phyloP scores from a whole-genome alignment of 2,329 filamentous ascomycete species.

The Apiospora kogelbergensis region DNA sequence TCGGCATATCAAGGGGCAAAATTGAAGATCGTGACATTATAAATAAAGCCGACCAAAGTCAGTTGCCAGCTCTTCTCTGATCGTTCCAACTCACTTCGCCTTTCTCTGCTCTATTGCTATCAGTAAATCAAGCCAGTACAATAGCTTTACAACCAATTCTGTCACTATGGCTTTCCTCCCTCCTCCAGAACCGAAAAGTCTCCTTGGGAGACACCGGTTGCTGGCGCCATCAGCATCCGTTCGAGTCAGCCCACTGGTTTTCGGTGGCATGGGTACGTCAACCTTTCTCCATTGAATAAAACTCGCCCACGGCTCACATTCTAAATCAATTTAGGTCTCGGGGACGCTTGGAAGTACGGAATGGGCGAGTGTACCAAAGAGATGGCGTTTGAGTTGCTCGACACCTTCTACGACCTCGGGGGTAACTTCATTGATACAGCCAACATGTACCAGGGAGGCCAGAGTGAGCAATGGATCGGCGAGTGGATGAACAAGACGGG shows the following conservation, averaged over 20 bases:
- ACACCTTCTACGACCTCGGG: slow-evolving; percentile 54
- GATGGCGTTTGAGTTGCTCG: slow-evolving; percentile 55
- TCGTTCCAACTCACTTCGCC: background rate
- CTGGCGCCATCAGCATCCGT: slow-evolving; percentile 50
- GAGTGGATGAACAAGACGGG: slow-evolving; percentile 52
- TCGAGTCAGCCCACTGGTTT: slow-evolving; percentile 50
- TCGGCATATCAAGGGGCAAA: background rate
- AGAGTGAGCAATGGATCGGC: slow-evolving; percentile 58
- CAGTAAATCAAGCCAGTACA: background rate
- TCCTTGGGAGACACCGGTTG: slow-evolving; percentile 35
- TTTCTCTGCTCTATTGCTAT: background rate
- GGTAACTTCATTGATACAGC: slow-evolving; percentile 70
- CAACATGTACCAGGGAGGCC: slow-evolving; percentile 57
- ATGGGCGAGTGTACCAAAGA: slow-evolving; percentile 49
- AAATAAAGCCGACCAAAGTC: background rate
- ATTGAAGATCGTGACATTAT: background rate
- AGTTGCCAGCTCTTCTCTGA: too few relatives aligned
- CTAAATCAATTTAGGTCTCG: slow-evolving; percentile 28
- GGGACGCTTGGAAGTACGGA: slow-evolving; percentile 57
- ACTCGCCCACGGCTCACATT: background rate
- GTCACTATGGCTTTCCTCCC: background rate
- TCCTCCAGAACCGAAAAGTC: slow-evolving; percentile 2
- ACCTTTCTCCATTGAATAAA: too few relatives aligned
- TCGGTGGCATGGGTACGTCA: slow-evolving; percentile 49
- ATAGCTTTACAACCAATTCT: background rate